Evolutionary conservation across 2,329 filamentous ascomycete genomes (phyloP), one percentile per base, ranked within the genome.

Genomic region (Phialocephala sp.): DNA sequence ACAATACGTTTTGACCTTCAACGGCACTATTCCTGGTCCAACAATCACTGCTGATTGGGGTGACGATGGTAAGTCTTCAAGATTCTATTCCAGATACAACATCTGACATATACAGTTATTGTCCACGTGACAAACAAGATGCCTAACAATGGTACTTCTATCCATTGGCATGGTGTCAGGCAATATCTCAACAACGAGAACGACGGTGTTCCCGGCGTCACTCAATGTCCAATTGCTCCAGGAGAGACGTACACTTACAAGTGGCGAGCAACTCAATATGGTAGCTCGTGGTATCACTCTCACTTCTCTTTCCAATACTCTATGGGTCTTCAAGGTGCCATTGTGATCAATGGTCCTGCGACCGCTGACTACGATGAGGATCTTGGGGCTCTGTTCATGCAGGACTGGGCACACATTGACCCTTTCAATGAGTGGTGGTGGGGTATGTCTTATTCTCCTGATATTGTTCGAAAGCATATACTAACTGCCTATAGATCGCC

Each of bases 201-300:
- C 69, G 73, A 75, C 39, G 73, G 73, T 27, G 72, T 80, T 5
- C 78, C 78, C 32, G 80, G 82, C 27, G 74, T 86, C 24, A 85
- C 84, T 14, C 88, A 92, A 75, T 93, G 90, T 68, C 89, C 90
- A 1, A 87, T 91, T 66, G 80, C 87, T 5, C 89, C 89, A 0
- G 85, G 85, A 32, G 71, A 79, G 14, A 75, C 72, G 5, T 74
- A 77, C 62, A 81, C 77, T 4, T 82, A 82, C 70, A 77, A 70
- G n/a, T 76, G 73, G 43, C 70, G 70, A 65, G 74, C 67, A 15
- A 72, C 71, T 55, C 73, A 75, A 63, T 76, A 76, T 43, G 74
- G 75, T n/a, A 24, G 32, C 20, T 65, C 72, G n/a, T 75, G 73
- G 74, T 76, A 75, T 45, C 74, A 76, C 56, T 73, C 71, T 24